Evolutionary conservation across 2,329 filamentous ascomycete genomes (phyloP), one percentile per base, ranked within the genome.

Genomic region (Alternaria sp.): DNA sequence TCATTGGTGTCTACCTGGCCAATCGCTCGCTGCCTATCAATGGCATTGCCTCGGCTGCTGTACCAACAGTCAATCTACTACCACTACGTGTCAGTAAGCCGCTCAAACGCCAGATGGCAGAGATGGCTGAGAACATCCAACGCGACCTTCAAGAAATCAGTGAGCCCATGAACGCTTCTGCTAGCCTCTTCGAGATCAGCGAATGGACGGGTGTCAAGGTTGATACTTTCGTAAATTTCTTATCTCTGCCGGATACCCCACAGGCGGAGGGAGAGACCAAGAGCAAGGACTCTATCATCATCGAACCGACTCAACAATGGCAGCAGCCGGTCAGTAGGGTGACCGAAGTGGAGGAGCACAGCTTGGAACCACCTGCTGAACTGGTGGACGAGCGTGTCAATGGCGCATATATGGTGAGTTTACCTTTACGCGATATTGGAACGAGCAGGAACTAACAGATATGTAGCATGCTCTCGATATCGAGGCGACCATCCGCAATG

Each of bases 1-100:
- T 93, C 0, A 85, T 97, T 54, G 94, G 93, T 2, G 80, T 97
- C 21, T 97, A 97, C 77, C 86, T 97, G 9, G 92, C 93, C 45
- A 97, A 96, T 76, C 87, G 93, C 55, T 85, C 86, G 0, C 82
- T 86, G 11, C 81, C 83, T 21, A 79, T 85, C 9, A 81, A 85
- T 4, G 81, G 84, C 4, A 75, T 88, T 1, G 81, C 86, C 3
- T 75, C 82, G 0, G 81, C 87, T 3, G 69, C 85, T 0, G 89
- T 88, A 30, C 93, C 94, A 0, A 96, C 92, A 0, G 84, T 97
- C 19, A 94, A 91, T 68, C 84, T 97, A 5, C 85, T 97, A 2
- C 93, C 93, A 0, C 79, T 97, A 0, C 84, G 85, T 11, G 85
- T 96, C 2, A 74, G 68, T 26, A 77, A 6, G 66, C 81, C 45